Evolutionary conservation across 345 rosid species (phyloP).

Genomic region (Eucalyptus cladocalyx): DNA sequence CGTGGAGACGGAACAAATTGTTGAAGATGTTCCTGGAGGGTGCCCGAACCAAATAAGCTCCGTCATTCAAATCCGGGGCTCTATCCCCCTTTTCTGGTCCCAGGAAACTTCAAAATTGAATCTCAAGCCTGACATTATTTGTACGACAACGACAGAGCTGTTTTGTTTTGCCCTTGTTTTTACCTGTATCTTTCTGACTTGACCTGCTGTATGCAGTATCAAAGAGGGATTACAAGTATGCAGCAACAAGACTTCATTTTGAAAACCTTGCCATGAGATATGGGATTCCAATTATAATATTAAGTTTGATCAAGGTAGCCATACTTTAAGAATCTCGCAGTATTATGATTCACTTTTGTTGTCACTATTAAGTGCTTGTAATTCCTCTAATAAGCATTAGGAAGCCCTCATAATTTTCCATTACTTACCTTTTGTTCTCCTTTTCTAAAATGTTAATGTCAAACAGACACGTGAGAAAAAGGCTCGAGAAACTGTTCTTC

Average conservation of each 20-base stretch:
- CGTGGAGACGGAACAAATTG: conserved; percentile 97
- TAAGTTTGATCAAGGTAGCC: conserved; percentile 83
- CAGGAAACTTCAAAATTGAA: conserved; percentile 90
- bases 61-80: conserved; percentile 89
- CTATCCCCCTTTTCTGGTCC: conserved; percentile 96
- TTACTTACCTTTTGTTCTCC: not conserved
- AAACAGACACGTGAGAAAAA: conserved; percentile 67
- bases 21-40: conserved; percentile 72
- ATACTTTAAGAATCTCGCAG: not conserved
- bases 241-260: conserved; percentile 89
- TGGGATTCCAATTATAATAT: conserved; percentile 79
- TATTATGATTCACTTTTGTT: not conserved
- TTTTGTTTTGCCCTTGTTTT: not conserved
- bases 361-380: not conserved
- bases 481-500: conserved; percentile 90
- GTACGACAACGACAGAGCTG: conserved; percentile 27
- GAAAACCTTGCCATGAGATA: conserved; percentile 85
- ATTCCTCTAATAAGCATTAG: not conserved
- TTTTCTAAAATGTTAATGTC: conserved; percentile 1
- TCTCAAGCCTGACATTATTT: conserved; percentile 77
- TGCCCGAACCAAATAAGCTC: conserved; percentile 66
- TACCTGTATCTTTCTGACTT: conserved; percentile 5
- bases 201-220: conserved; percentile 43
- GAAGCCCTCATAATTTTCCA: not conserved
- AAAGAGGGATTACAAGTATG: conserved; percentile 55